These are phyloP conservation scores for Thamnidium elegans DNA, from an alignment of 192 early-diverging fungal species.

Conservation along the genomic window DNA sequence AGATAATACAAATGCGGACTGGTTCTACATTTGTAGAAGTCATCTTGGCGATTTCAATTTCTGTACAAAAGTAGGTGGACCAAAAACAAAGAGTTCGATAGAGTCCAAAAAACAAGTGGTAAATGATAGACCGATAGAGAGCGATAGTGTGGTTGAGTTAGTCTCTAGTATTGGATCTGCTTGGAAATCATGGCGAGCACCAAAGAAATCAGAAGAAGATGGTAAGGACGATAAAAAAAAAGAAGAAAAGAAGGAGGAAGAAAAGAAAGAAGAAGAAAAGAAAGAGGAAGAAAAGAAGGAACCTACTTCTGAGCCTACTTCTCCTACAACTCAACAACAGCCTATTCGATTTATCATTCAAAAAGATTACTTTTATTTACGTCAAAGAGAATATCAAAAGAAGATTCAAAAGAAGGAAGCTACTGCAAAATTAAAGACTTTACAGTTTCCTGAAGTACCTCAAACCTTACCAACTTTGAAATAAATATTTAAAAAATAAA, in stretches of 20 bases:
- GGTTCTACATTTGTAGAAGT: conserved; percentile 48
- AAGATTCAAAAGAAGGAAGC: conserved; percentile 39
- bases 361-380: conserved; percentile 46
- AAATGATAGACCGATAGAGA: conserved; percentile 19
- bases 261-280: conserved; percentile 20
- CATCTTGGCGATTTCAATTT: conserved; percentile 47
- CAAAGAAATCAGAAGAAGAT: conserved; percentile 21
- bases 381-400: conserved; percentile 42
- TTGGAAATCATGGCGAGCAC: conserved; percentile 31
- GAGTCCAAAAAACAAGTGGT: conserved; percentile 33
- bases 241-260: conserved; percentile 19
- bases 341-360: conserved; percentile 46
- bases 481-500: background rate
- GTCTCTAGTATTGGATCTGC: conserved; percentile 32
- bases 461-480: conserved; percentile 20
- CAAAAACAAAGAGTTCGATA: conserved; percentile 26
- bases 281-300: background rate
- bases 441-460: conserved; percentile 49
- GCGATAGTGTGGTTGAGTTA: conserved; percentile 35
- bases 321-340: conserved; percentile 16
- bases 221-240: conserved; percentile 15
- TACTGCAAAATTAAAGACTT: conserved; percentile 33
- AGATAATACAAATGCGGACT: conserved; percentile 48
- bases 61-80: conserved; percentile 40
- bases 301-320: background rate